Evolutionary conservation across 2,329 filamentous ascomycete genomes (phyloP), one percentile per base, ranked within the genome.

Genomic region (Fusarium robinianum): DNA sequence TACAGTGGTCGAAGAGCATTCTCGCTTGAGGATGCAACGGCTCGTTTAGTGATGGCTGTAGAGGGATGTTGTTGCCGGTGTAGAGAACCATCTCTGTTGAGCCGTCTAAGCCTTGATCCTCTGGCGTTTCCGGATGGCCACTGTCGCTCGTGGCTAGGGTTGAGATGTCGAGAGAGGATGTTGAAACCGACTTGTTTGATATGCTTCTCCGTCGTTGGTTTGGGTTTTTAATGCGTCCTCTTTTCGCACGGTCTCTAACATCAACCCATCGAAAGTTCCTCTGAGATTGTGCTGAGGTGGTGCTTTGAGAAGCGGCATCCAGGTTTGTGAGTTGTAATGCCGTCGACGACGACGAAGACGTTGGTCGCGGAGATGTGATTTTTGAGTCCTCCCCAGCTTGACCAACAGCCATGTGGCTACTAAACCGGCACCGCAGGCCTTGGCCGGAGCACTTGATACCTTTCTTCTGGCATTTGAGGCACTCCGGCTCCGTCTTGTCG

Each of bases 381-480:
- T 5, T 22, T 22, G n/a, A 14, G 9, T 11, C 6, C 9, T 15
- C 4, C 8, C 18, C 14, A 18, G 40, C 7, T 16, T 26, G 14
- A 14, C 34, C 21, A 24, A 43, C 21, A 11, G 32, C 45, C 62
- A 65, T 51, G 52, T 67, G 45, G 41, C 61, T 62, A 32, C 65
- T 67, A 26, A 71, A 69, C 10, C 66, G 65, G 31, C 67, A 70
- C 7, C 67, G 60, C 5, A 66, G 46, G 3, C 65, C 65, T 18
- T 69, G 57, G 0, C 70, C 70, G 1, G 70, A 72, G 49, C 70
- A 72, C 6, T 61, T 52, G 12, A 72, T 57, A n/a, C 64, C 64
- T 22, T 65, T 67, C 41, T 72, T 71, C 8, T 59, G 49, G 40
- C 70, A 72, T 36, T 72, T 72, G 14, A 57, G 48, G 42, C 70